Evolutionary conservation across 495 filamentous ascomycete genomes (phyloP), one percentile per base, ranked within the genome.

Genomic region (Hapsidospora chrysogenum): DNA sequence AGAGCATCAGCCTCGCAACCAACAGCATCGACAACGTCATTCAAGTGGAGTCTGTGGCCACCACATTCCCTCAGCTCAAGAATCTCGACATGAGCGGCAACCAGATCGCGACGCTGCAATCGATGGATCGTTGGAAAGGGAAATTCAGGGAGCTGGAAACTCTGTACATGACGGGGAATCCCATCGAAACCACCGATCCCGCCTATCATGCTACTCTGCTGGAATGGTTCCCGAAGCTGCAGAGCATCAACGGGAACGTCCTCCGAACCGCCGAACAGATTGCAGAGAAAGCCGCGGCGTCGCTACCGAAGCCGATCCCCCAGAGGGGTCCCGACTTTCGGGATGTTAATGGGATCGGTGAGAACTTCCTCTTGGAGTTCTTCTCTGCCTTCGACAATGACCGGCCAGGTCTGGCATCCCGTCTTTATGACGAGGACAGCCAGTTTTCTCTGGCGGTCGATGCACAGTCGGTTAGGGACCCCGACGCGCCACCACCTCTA

Each of bases 401-500:
- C 43, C 76, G 85, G 3, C 51, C 53, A 23, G 56, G 53, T 7
- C 61, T 92, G 1, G 54, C 72, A 3, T 56, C 61, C 25, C 65
- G 66, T 21, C 80, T 80, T 43, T 95, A 95, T 58, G 85, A 93
- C 51, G 55, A 60, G 11, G 53, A 72, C 16, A 86, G 83, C 17
- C 68, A 64, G n/a, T 86, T 92, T 51, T 86, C 86, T 2, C 47
- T 87, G 11, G 70, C 73, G 16, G 65, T 82, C 46, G 84, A 82
- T 47, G 69, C 74, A 1, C 38, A 48, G 7, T 56, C 62, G 13
- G 71, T 76, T 7, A 72, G 72, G 9, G 65, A 71, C 14, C 55
- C 66, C 15, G 48, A 56, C 30, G 41, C 39, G 3, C 52, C 61
- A 35, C 43, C 54, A 51, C 41, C 40, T 23, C 46, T 40, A 48